These are phyloP conservation scores for Telfairia occidentalis DNA, from an alignment of 331 rosid genomes.

Conservation along the genomic window DNA sequence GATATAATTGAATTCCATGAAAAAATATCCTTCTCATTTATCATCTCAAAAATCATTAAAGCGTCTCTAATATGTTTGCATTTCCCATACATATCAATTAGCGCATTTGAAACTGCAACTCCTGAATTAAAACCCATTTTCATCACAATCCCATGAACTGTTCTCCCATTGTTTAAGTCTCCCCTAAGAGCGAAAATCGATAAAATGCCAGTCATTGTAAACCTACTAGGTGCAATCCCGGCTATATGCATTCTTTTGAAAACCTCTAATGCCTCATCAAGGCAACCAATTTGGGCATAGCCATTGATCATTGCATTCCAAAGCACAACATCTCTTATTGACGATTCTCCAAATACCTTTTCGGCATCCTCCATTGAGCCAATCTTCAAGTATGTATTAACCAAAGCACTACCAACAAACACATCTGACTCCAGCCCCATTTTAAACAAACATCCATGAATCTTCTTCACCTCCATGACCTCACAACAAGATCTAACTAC, in stretches of 20 bases:
- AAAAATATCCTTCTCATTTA: constrained; percentile 53
- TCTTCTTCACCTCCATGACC: constrained; percentile 40
- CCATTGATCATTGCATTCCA: constrained; percentile 84
- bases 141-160: constrained; percentile 43
- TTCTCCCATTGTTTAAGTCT: constrained; percentile 45
- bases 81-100: constrained; percentile 82
- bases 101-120: constrained; percentile 48
- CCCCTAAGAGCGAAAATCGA: constrained; percentile 44
- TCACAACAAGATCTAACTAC: constrained; percentile 52
- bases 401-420: constrained; percentile 75
- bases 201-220: constrained; percentile 54
- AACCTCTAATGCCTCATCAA: constrained; percentile 54
- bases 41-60: constrained; percentile 44
- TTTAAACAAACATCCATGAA: constrained; percentile 57
- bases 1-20: constrained; percentile 78
- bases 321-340: constrained; percentile 60
- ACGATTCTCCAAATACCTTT: constrained; percentile 47
- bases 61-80: constrained; percentile 46
- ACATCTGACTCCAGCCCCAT: constrained; percentile 59
- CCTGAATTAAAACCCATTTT: constrained; percentile 54
- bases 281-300: constrained; percentile 45
- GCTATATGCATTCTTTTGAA: constrained; percentile 44
- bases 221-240: constrained; percentile 49
- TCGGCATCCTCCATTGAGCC: constrained; percentile 44
- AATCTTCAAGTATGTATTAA: constrained; percentile 40